These are phyloP conservation scores for Penicillium paneum DNA, from an alignment of 2,329 filamentous ascomycete species.

Conservation along the genomic window DNA sequence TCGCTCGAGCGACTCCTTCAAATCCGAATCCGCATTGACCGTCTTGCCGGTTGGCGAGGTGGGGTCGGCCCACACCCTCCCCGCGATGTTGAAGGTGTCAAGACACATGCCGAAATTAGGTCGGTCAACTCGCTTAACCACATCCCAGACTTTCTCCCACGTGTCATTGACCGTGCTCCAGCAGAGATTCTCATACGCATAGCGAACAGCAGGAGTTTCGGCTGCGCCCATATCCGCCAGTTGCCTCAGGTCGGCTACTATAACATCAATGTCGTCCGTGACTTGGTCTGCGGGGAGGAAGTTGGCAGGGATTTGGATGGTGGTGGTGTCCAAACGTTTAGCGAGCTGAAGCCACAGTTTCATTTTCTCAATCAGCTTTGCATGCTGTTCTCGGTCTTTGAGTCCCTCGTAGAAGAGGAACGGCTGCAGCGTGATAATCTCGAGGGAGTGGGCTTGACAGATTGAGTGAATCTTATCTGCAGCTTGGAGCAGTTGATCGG, in stretches of 20 bases:
- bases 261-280: slow-evolving; percentile 53
- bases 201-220: slow-evolving; percentile 58
- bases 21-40: slow-evolving; percentile 53
- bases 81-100: slow-evolving; percentile 75
- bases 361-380: slow-evolving; percentile 55
- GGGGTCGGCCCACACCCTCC: slow-evolving; percentile 65
- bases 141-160: slow-evolving; percentile 70
- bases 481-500: slow-evolving; percentile 50
- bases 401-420: slow-evolving; percentile 76
- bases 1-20: slow-evolving; percentile 54
- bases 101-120: slow-evolving; percentile 72
- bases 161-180: slow-evolving; percentile 68
- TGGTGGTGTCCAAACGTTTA: slow-evolving; percentile 61
- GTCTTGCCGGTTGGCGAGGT: slow-evolving; percentile 51
- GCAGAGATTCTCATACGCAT: slow-evolving; percentile 70
- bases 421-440: slow-evolving; percentile 61
- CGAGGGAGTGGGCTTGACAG: slow-evolving; percentile 23
- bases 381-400: slow-evolving; percentile 57
- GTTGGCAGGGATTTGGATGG: slow-evolving; percentile 70
- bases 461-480: slow-evolving; percentile 57
- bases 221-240: slow-evolving; percentile 64
- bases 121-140: slow-evolving; percentile 62
- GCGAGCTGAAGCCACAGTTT: slow-evolving; percentile 67
- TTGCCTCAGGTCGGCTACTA: slow-evolving; percentile 60
- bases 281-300: slow-evolving; percentile 52